Evolutionary conservation across 768 basidiomycete genomes (phyloP), one percentile per base, ranked within the genome.

Genomic region (Cantharellus anzutake): DNA sequence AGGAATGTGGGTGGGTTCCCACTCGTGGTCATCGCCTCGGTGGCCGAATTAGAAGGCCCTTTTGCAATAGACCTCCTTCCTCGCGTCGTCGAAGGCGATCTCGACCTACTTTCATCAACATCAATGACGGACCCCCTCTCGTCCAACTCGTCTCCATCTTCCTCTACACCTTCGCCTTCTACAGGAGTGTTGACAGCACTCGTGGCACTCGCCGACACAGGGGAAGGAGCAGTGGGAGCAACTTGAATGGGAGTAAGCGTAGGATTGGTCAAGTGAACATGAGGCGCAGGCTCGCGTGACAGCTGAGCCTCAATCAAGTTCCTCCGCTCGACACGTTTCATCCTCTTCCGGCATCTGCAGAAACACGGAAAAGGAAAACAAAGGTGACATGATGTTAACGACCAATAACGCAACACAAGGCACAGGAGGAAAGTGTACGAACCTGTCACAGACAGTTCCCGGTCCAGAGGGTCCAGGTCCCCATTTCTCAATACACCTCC

Each of bases 401-500:
- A 57, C n/a, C 20, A 60, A 34, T 42, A 37, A 48, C 1, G 39
- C 11, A 53, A 44, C 3, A 3, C 4, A 40, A 4, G 16, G 34
- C n/a, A 4, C 51, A 14, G 20, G 4, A 14, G 3, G 5, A 11
- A 60, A 42, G 7, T 3, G 16, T 37, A 29, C 11, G 50, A 14
- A 81, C 78, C 84, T 72, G 73, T 88, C 86, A 66, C 86, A 88
- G 0, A 87, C 86, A 0, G 86, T 88, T 29, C 86, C 86, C 56
- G 86, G 85, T 0, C 86, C 86, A 70, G 82, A 77, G 52, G 86
- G 85, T 3, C 86, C 86, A 35, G 86, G 85, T 0, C 86, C 86
- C 86, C 86, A 88, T 69, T 88, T 88, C 66, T 87, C 86, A 57
- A 88, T 85, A 67, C 86, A 87, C 64, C 86, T 86, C 4, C 82